Evolutionary conservation across 768 basidiomycete species (phyloP).

Genomic region (Leccinum truebloodii): DNA sequence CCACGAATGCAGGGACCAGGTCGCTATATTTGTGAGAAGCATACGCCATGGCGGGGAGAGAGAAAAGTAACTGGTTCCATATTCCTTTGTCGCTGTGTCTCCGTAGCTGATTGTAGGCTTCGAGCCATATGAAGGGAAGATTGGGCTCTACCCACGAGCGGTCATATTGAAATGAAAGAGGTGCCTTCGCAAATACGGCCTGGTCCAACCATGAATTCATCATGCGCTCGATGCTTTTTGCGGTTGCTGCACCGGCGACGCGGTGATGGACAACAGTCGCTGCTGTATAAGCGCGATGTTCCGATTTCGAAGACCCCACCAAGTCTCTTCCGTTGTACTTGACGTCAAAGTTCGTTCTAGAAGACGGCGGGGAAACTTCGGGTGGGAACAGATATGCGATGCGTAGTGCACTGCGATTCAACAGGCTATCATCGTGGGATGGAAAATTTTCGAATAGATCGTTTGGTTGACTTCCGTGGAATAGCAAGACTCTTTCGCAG

Average conservation of each 20-base stretch:
- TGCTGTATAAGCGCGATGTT: constrained; percentile 20
- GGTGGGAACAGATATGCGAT: constrained; percentile 15
- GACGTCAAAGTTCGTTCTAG: constrained; percentile 2
- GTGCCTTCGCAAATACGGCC: neutral
- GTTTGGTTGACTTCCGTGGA: constrained; percentile 2
- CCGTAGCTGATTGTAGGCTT: constrained; percentile 31
- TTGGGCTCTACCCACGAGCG: constrained; percentile 29
- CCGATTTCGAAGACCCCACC: neutral
- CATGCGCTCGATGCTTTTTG: constrained; percentile 6
- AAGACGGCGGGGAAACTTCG: constrained; percentile 7
- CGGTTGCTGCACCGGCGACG: neutral
- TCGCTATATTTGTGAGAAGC: constrained; percentile 7
- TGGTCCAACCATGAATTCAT: constrained; percentile 8
- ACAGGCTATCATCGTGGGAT: constrained; percentile 5
- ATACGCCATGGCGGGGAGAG: constrained; percentile 36
- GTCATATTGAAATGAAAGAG: constrained; percentile 26
- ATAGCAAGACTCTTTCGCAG: constrained; percentile 15
- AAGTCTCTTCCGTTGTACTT: constrained; percentile 16
- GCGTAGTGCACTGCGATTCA: constrained; percentile 21
- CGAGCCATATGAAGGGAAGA: constrained; percentile 28
- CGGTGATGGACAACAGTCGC: constrained; percentile 10
- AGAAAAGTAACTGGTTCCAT: constrained; percentile 31
- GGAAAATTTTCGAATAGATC: constrained; percentile 10
- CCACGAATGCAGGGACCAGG: constrained; percentile 33
- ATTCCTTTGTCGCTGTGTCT: constrained; percentile 1